Base-by-base conservation (phyloP, 2,329 filamentous ascomycete genomes). In the Xylariaceae sp. region DNA sequence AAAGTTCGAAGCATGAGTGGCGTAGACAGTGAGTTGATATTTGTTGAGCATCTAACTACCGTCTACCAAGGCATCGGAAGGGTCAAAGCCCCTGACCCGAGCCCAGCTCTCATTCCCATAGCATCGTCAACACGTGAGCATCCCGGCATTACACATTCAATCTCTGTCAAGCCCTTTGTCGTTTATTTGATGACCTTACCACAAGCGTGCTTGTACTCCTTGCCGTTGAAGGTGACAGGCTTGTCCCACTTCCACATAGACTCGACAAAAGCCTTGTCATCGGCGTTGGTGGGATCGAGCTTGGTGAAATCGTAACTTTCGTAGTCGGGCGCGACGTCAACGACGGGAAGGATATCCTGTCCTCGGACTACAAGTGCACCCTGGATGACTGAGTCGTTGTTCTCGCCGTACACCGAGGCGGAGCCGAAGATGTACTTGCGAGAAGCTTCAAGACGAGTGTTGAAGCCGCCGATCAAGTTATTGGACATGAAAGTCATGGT, bases 131-230 rank as follows among this genome's bases (percentile, higher is more conserved):
- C 42, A 48, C 52, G 37, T 59, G 52, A 53, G 51, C 45, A 47
- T 50, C 48, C 37, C 42, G 39, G 41, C 41, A 38, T 42, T 38
- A 49, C 34, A 34, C 31, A 45, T 22, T 26, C 8, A 36, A 38
- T 28, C 9, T 28, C 9, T 16, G 38, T 37, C 38, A 22, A 35
- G 3, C 34, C 16, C 6, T 26, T 11, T 26, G 13, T 36, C 51
- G 47, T 75, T 80, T 95, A 97, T 81, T 97, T 97, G 87, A 96
- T 97, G 68, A 97, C 89, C 83, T 97, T 96, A 67, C 93, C 93
- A 62, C 89, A 85, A 64, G 86, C 86, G 75, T 85, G 88, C 67
- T 81, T 73, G 74, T 90, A 94, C 64, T 84, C 79, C 86, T 97
- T 96, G 76, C 86, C 91, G 62, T 85, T 71, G 62, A 89, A 78